Percentiles rank a stretch among this genome's conserved stretches.
Evolutionary conservation across 139 green algal species (phyloP).

Genomic region (Chlorella ohadii): DNA sequence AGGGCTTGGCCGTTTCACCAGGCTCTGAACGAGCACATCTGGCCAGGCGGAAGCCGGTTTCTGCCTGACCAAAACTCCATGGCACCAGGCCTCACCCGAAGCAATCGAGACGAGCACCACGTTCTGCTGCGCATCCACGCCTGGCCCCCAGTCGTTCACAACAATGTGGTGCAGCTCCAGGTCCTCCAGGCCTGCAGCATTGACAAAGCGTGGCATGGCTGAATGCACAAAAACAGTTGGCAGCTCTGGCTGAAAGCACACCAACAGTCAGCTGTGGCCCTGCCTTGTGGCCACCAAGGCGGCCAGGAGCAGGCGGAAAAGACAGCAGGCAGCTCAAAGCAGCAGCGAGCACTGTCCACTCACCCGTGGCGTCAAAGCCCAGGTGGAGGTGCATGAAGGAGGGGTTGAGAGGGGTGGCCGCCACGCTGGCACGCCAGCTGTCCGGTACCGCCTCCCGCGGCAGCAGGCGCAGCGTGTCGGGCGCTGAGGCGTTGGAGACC

Average conservation of each 20-base stretch:
- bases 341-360: too few relatives aligned
- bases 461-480: slow-evolving; percentile 91
- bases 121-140: slow-evolving; percentile 87
- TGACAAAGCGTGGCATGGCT: too few relatives aligned
- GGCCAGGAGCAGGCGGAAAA: too few relatives aligned
- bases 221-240: too few relatives aligned
- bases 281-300: too few relatives aligned
- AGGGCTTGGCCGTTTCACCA: too few relatives aligned
- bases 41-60: too few relatives aligned
- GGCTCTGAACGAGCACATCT: too few relatives aligned
- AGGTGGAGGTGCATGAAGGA: slow-evolving; percentile 99
- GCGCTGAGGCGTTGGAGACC: slow-evolving; percentile 88
- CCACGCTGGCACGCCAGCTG: slow-evolving; percentile 45
- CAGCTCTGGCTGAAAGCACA: too few relatives aligned
- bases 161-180: slow-evolving; percentile 98
- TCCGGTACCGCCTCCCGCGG: slow-evolving; percentile 55
- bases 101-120: slow-evolving; percentile 87
- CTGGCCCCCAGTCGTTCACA: slow-evolving; percentile 88
- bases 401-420: slow-evolving; percentile 69
- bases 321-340: too few relatives aligned
- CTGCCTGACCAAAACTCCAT: too few relatives aligned
- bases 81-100: not conserved
- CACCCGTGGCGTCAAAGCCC: slow-evolving; percentile 83
- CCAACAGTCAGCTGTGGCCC: too few relatives aligned
- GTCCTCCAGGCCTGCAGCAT: slow-evolving; percentile 56